Evolutionary conservation across 2,329 filamentous ascomycete species (phyloP), one percentile per base, ranked within the genome.

Genomic region (Coniochaeta sp.): DNA sequence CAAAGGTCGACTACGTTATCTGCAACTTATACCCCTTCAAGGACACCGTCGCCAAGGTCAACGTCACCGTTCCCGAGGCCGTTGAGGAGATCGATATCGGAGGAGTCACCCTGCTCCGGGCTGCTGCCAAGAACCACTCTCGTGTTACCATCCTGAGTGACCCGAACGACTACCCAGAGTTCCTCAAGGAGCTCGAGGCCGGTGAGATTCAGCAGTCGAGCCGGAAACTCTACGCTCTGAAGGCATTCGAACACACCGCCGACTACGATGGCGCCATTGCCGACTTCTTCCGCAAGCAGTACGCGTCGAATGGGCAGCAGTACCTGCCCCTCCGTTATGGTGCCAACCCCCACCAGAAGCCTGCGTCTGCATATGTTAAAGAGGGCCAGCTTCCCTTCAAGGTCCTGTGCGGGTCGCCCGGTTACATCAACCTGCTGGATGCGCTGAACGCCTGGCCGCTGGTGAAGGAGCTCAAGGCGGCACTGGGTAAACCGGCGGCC

Each of bases 11-110:
- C 83, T 96, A 89, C 69, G 91, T 96, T 68, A 89, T 99, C 73
- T 98, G 95, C 88, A 99, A 99, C 79, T 84, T 99, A 60, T 98
- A 99, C 77, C 95, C 95, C 14, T 99, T 99, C 87, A 97, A 97
- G 81, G 93, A 98, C 74, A 99, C 95, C 34, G 88, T 99, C 68
- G 89, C 92, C 69, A 96, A 97, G 83, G 87, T 96, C 80, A 96
- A 96, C 71, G 95, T 99, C 70, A 98, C 93, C 63, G 90, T 99
- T 64, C 87, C 91, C 58, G 93, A 99, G 79, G 95, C 95, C 58
- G 93, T 99, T 42, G 95, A 99, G 79, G 95, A 99, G 80, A 96
- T 99, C 70, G 95, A 99, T 77, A 97, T 99, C 72, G 95, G 93
- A 66, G 95, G 95, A 69, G 95, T 99, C 58, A 99, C 95, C 42